Evolutionary conservation across 352 stramenopile genomes (phyloP).

Genomic region (Phytopythium chamaehyphon): DNA sequence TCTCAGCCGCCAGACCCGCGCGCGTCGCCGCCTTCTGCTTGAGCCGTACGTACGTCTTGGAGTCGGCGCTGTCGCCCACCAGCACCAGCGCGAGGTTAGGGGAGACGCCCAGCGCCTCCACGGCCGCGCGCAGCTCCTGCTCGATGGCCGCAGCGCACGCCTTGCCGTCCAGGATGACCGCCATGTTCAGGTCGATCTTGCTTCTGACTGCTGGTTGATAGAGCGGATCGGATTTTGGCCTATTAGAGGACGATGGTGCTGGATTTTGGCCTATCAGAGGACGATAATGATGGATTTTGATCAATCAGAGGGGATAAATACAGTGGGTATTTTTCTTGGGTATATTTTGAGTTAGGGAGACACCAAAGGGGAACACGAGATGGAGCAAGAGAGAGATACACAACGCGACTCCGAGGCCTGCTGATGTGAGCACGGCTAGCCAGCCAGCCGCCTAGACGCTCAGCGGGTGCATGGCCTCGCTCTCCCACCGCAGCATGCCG

Average conservation of each 20-base stretch:
- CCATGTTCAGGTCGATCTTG: constrained; percentile 15
- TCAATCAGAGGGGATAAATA: no score
- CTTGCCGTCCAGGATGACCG: constrained; percentile 74
- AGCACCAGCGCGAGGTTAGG: constrained; percentile 95
- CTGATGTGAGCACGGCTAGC: background rate
- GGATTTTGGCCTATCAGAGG: no score
- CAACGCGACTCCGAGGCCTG: background rate
- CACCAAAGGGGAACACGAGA: background rate
- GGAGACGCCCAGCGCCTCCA: constrained; percentile 33
- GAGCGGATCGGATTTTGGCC: no score
- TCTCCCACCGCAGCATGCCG: constrained; percentile 82
- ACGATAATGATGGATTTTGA: no score
- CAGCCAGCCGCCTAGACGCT: constrained; percentile 38
- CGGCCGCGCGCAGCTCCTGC: constrained; percentile 75
- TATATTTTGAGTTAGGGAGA: no score
- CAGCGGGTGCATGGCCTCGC: constrained; percentile 75
- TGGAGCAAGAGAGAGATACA: background rate
- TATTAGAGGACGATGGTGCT: no score
- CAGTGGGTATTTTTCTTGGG: background rate
- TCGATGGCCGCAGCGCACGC: constrained; percentile 82
- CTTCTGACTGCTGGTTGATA: no score
- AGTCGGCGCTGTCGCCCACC: constrained; percentile 91
- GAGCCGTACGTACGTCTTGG: constrained; percentile 96
- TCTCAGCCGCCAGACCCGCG: constrained; percentile 88
- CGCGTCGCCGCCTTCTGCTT: constrained; percentile 98